Evolutionary conservation across 169 alveolate species (phyloP).

Genomic region (Eimeria acervulina): DNA sequence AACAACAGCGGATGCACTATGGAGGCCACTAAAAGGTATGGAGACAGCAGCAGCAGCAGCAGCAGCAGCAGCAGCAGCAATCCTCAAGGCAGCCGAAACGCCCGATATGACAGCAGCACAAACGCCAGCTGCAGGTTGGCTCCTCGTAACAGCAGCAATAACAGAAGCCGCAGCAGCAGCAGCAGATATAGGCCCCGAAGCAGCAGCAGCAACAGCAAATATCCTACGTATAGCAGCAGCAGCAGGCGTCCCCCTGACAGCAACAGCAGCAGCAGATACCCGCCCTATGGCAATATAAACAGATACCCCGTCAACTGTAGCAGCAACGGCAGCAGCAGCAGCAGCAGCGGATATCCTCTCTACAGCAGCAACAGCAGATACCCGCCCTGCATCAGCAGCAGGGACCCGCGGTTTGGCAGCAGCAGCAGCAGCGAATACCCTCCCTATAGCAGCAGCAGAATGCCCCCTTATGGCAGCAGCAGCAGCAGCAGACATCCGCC

Average conservation of each 20-base stretch:
- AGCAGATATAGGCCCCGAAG: background rate
- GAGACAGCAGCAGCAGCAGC: slow-evolving; percentile 4
- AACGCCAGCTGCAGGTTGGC: background rate
- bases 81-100: background rate
- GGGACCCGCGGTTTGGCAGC: background rate
- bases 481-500: background rate
- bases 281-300: background rate
- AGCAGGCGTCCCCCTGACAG: background rate
- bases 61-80: slow-evolving; percentile 27
- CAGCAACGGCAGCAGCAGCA: background rate
- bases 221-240: background rate
- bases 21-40: background rate
- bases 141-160: background rate
- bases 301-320: no score
- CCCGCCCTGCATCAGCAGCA: no score
- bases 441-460: background rate
- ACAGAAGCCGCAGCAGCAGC: background rate
- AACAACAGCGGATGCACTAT: background rate
- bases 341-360: background rate
- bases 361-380: slow-evolving; percentile 20
- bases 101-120: background rate
- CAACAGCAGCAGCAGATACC: slow-evolving; percentile 19
- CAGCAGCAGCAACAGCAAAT: slow-evolving; percentile 44
- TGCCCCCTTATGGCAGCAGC: background rate
- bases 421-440: background rate